Percentiles rank a stretch among this genome's conserved stretches.
Conservation (phyloP, 2,329 filamentous ascomycete species). For the Penicillium oxalicum region DNA sequence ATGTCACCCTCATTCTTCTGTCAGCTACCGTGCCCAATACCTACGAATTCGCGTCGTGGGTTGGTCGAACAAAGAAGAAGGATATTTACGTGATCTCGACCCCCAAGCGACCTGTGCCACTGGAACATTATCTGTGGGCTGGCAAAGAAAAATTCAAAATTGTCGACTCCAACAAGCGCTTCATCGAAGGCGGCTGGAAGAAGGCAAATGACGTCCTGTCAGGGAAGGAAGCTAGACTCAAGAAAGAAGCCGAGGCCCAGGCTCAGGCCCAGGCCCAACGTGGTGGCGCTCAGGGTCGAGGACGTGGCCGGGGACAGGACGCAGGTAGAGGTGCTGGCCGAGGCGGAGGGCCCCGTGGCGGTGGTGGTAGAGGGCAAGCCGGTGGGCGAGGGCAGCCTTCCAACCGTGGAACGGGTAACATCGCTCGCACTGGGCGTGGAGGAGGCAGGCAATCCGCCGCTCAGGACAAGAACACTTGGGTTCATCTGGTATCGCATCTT, state of each 20-base stretch:
- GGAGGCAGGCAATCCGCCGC: slow-evolving; percentile 83
- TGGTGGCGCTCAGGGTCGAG: slow-evolving; percentile 49
- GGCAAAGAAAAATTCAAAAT: slow-evolving; percentile 91
- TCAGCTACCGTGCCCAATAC: slow-evolving; percentile 98
- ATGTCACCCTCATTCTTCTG: slow-evolving; percentile 89
- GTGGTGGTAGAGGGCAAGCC: slow-evolving; percentile 39
- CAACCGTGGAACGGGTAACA: slow-evolving; percentile 66
- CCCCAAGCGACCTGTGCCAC: slow-evolving; percentile 83
- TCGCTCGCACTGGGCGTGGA: slow-evolving; percentile 78
- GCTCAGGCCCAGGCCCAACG: slow-evolving; percentile 50
- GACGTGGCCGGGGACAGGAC: slow-evolving; percentile 49
- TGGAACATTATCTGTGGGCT: slow-evolving; percentile 96
- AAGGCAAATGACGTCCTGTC: slow-evolving; percentile 77
- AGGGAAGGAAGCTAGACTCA: slow-evolving; percentile 64
- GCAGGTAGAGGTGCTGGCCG: slow-evolving; percentile 51
- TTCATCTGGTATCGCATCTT: slow-evolving; percentile 86
- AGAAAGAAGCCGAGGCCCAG: slow-evolving; percentile 47
- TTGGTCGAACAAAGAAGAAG: slow-evolving; percentile 95
- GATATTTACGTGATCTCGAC: slow-evolving; percentile 99
- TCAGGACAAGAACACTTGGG: slow-evolving; percentile 95
- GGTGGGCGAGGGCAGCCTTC: slow-evolving; percentile 49
- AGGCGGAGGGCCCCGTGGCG: slow-evolving; percentile 32
- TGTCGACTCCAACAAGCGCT: slow-evolving; percentile 85
- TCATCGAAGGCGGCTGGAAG: slow-evolving; percentile 91
- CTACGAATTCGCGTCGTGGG: slow-evolving; percentile 96